Percentiles rank a stretch among this genome's conserved stretches.
Conservation (phyloP, 345 rosid genomes). For the Adansonia digitata region DNA sequence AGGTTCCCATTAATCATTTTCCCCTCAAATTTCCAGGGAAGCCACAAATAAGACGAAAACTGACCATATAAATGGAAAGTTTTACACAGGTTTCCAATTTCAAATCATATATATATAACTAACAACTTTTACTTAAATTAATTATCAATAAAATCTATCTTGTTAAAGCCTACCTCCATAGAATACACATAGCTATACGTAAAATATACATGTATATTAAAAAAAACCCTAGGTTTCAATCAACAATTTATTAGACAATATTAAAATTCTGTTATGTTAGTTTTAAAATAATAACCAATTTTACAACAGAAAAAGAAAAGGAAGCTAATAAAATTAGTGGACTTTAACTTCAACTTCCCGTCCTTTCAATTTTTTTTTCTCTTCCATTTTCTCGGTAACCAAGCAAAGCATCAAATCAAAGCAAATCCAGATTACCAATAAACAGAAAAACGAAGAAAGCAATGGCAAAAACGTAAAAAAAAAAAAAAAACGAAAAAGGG, state of each 20-base stretch:
- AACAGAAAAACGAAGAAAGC: background rate
- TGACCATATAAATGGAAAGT: background rate
- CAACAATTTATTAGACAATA: background rate
- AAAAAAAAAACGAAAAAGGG: background rate
- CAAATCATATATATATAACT: background rate
- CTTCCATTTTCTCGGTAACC: background rate
- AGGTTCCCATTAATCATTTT: background rate
- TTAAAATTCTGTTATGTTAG: background rate
- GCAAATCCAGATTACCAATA: background rate
- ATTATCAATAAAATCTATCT: background rate
- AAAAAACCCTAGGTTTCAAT: background rate
- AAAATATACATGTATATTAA: background rate
- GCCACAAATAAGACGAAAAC: background rate
- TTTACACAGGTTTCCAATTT: background rate
- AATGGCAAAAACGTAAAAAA: background rate
- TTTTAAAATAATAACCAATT: background rate
- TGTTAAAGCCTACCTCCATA: background rate
- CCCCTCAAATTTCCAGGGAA: background rate
- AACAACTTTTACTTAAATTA: background rate
- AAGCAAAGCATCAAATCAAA: background rate
- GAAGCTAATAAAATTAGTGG: background rate
- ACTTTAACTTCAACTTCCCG: background rate
- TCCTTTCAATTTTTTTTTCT: background rate
- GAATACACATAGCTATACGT: background rate
- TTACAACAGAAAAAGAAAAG: background rate